These are phyloP conservation scores for Nigrospora oryzae DNA, from an alignment of 2,329 filamentous ascomycete genomes.

Conservation along the genomic window DNA sequence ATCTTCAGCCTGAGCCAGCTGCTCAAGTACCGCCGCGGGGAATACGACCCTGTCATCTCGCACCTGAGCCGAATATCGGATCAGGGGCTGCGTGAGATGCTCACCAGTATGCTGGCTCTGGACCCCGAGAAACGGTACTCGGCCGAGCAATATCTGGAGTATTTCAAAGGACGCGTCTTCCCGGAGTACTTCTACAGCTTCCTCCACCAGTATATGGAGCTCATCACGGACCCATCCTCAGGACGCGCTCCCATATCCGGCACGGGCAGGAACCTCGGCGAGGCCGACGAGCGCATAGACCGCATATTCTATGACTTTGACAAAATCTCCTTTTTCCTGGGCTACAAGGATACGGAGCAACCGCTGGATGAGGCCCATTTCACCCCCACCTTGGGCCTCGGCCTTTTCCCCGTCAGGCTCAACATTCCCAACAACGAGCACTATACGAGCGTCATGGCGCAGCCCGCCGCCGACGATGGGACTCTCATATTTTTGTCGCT, in stretches of 20 bases:
- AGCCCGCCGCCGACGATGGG: conserved; percentile 70
- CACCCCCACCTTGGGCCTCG: conserved; percentile 42
- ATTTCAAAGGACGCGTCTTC: conserved; percentile 88
- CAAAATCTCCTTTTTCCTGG: conserved; percentile 92
- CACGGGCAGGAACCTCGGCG: conserved; percentile 63
- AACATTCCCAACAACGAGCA: conserved; percentile 83
- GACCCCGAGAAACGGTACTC: conserved; percentile 88
- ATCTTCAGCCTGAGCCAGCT: conserved; percentile 98
- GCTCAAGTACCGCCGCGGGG: conserved; percentile 85
- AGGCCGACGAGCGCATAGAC: conserved; percentile 90
- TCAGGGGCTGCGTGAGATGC: conserved; percentile 76
- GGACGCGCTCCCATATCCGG: conserved; percentile 66
- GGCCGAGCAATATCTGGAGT: conserved; percentile 86
- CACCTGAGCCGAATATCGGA: conserved; percentile 84
- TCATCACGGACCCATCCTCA: conserved; percentile 84
- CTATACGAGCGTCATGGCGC: conserved; percentile 50
- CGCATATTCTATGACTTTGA: conserved; percentile 92
- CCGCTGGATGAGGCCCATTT: conserved; percentile 20
- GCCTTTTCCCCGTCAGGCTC: conserved; percentile 71
- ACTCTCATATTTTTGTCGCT: conserved; percentile 87
- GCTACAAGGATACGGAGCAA: conserved; percentile 50
- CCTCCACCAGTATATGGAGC: conserved; percentile 93
- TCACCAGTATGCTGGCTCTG: conserved; percentile 92
- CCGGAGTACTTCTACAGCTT: conserved; percentile 97
- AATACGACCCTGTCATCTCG: conserved; percentile 79